Base-by-base conservation (phyloP, 331 rosid species). In the Ulmus americana region DNA sequence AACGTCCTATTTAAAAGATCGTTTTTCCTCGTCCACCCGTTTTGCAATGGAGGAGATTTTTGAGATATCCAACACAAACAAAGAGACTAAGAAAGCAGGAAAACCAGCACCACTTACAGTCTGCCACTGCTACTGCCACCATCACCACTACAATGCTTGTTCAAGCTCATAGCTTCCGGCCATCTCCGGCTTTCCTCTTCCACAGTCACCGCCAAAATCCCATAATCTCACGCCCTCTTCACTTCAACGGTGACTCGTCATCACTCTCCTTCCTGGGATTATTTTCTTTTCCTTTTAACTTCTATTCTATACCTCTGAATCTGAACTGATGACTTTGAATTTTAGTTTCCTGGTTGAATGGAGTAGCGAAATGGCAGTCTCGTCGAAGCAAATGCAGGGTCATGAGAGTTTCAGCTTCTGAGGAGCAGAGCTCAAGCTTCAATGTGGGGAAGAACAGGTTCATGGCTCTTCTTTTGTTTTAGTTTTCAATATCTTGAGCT, bases 1-100 rank as follows among this genome's bases (percentile, higher is more conserved):
- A 48, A 77, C 70, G 38, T 35, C 49, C 64, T 14, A 54, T 64
- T 79, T 77, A 72, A 84, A 72, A 10, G 66, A 65, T 44, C 6
- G 74, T 62, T 74, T 73, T 82, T 84, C 82, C 85, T 79, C 2
- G 80, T 74, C 88, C 92, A 83, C 92, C 80, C 88, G 78, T 76
- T 85, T 78, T 46, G 20, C 39, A 15, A 20, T 10, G 67, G 35
- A 16, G 39, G 48, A 39, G 62, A 60, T 65, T 68, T 28, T 38
- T 61, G 55, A 47, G 74, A 43, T 10, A 41, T 1, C 66, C 44
- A 10, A 41, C 22, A 1, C 70, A 12, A 7, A 51, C 15, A 40
- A 6, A 9, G 11, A 51, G 15, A 48, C 52, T 59, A 39, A 51
- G 16, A 51, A 65, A 51, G 11, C 58, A 38, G 35, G 57, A 2